These are phyloP conservation scores for Phytophthora vignae DNA, from an alignment of 352 stramenopile species.

Conservation along the genomic window DNA sequence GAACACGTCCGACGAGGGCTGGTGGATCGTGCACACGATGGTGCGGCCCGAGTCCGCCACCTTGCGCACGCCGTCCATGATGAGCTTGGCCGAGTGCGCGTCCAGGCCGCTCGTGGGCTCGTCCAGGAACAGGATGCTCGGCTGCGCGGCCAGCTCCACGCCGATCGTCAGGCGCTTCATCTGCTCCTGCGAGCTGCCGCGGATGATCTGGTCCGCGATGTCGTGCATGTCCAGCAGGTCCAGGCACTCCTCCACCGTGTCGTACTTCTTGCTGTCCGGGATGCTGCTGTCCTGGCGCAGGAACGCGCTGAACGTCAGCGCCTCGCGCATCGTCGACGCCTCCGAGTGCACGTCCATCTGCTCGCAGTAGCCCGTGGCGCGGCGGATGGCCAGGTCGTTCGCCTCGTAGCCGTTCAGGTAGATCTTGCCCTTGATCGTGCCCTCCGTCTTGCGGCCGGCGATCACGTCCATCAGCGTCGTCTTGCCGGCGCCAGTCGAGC, in stretches of 20 bases:
- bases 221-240: slow-evolving; percentile 37
- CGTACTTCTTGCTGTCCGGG: slow-evolving; percentile 39
- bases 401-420: slow-evolving; percentile 46
- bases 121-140: slow-evolving; percentile 74
- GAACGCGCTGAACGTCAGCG: slow-evolving; percentile 86
- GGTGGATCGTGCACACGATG: slow-evolving; percentile 6
- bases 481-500: slow-evolving; percentile 64
- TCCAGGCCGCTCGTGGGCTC: slow-evolving; percentile 83
- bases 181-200: slow-evolving; percentile 46
- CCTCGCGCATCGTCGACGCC: slow-evolving; percentile 86
- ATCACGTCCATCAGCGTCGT: slow-evolving; percentile 30
- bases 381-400: slow-evolving; percentile 44
- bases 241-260: slow-evolving; percentile 40
- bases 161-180: slow-evolving; percentile 69
- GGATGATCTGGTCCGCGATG: slow-evolving; percentile 48
- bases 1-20: slow-evolving; percentile 62
- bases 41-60: slow-evolving; percentile 66
- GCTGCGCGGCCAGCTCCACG: slow-evolving; percentile 85
- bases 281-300: slow-evolving; percentile 53
- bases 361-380: slow-evolving; percentile 56
- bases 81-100: slow-evolving; percentile 72
- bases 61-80: slow-evolving; percentile 83
- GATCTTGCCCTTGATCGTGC: slow-evolving; percentile 64
- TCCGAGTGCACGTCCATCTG: slow-evolving; percentile 90
- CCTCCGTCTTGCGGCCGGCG: slow-evolving; percentile 43